phyloP scores from a whole-genome alignment of 2,329 filamentous ascomycete genomes.

The Colletotrichum sp. region DNA sequence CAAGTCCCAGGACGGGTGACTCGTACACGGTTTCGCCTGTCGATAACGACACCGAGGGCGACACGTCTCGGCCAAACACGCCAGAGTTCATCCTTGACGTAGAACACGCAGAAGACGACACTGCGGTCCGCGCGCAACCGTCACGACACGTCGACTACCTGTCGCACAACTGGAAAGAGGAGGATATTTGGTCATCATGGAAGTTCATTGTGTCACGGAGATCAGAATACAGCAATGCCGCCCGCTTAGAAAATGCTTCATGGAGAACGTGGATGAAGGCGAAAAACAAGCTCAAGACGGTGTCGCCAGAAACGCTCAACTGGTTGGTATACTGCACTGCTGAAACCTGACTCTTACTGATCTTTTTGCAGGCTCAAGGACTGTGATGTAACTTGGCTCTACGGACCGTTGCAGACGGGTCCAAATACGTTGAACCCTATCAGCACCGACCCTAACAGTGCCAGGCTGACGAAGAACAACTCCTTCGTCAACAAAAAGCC shows the following conservation, averaged over 20 bases:
- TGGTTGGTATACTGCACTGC: conserved; percentile 66
- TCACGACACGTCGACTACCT: conserved; percentile 95
- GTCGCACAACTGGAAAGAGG: conserved; percentile 90
- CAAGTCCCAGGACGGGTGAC: conserved; percentile 53
- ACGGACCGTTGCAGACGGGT: conserved; percentile 86
- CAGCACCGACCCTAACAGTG: conserved; percentile 42
- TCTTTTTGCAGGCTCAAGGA: conserved; percentile 81
- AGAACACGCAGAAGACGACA: conserved; percentile 79
- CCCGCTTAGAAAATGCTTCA: conserved; percentile 89
- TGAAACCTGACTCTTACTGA: conserved; percentile 5
- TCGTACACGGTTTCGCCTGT: conserved; percentile 58
- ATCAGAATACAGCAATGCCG: conserved; percentile 79
- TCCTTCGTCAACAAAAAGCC: conserved; percentile 83
- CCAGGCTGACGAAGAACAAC: conserved; percentile 54
- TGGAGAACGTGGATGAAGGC: conserved; percentile 97
- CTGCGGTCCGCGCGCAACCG: conserved; percentile 73
- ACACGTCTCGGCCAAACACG: conserved; percentile 62
- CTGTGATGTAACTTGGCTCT: conserved; percentile 96
- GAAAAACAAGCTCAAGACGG: conserved; percentile 84
- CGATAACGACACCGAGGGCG: conserved; percentile 56
- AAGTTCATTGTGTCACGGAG: conserved; percentile 85
- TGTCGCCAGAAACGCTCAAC: conserved; percentile 90
- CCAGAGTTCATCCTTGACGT: conserved; percentile 46
- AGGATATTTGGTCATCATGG: conserved; percentile 98
- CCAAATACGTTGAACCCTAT: conserved; percentile 57